These are phyloP conservation scores for Pulveroboletus sp. DNA, from an alignment of 768 basidiomycete species.

Conservation along the genomic window DNA sequence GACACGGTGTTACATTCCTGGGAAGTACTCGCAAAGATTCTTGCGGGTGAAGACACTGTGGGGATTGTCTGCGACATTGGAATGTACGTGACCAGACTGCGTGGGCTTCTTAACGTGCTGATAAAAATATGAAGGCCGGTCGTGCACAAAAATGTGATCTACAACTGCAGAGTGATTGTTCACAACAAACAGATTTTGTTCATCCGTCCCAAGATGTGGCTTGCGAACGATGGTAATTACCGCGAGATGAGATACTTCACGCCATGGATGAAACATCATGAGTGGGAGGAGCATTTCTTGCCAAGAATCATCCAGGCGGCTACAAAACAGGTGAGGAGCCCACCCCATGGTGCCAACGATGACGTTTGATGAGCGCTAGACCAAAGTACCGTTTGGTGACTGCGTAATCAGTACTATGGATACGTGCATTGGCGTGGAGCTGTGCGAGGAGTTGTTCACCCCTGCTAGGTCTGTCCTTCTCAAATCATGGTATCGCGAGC, in stretches of 20 bases:
- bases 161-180: constrained; percentile 92
- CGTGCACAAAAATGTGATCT: constrained; percentile 95
- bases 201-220: constrained; percentile 99
- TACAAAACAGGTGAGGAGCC: constrained; percentile 69
- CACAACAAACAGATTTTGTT: constrained; percentile 83
- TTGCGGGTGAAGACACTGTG: constrained; percentile 68
- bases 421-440: constrained; percentile 94
- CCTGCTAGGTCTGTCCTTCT: constrained; percentile 67
- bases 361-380: constrained; percentile 37
- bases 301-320: constrained; percentile 85
- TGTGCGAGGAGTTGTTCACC: constrained; percentile 97
- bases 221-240: constrained; percentile 98
- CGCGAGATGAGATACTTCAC: constrained; percentile 88
- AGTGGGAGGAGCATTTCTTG: constrained; percentile 88
- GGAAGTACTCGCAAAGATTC: constrained; percentile 93
- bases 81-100: constrained; percentile 54
- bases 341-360: background rate
- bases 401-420: constrained; percentile 90
- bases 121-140: constrained; percentile 65
- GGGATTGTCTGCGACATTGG: constrained; percentile 97
- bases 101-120: background rate
- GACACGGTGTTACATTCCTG: constrained; percentile 96
- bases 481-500: no score
- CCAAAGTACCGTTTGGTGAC: constrained; percentile 92
- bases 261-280: constrained; percentile 86